Conservation (phyloP, 2,329 filamentous ascomycete genomes). For the Diaporthe vexans region DNA sequence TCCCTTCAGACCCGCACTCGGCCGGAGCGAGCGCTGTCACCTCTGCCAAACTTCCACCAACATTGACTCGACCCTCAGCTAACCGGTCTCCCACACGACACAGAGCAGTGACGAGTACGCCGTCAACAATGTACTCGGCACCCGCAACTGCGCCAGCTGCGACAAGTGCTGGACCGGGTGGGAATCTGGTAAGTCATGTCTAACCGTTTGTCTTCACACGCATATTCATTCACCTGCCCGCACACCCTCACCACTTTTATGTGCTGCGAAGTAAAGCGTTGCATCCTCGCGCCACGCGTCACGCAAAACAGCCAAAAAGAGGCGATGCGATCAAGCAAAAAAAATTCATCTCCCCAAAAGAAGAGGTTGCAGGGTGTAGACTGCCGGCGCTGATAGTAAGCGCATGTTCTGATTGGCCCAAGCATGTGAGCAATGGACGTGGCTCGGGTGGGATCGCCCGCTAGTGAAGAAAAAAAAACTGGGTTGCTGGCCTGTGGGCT, state of each 20-base stretch:
- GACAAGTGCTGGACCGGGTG: slow-evolving; percentile 53
- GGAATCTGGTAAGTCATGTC: slow-evolving; percentile 55
- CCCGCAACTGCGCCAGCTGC: slow-evolving; percentile 56
- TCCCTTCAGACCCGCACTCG: slow-evolving; percentile 23
- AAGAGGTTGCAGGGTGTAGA: slow-evolving; percentile 25
- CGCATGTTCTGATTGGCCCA: slow-evolving; percentile 11
- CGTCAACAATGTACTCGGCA: slow-evolving; percentile 40
- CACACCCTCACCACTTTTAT: not conserved
- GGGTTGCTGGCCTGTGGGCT: slow-evolving; percentile 27
- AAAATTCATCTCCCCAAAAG: not conserved
- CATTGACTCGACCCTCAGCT: not conserved
- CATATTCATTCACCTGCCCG: not conserved
- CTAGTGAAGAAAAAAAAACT: slow-evolving; percentile 33
- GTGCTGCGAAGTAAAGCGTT: not conserved
- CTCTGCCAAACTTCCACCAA: not conserved
- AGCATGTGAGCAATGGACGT: not conserved
- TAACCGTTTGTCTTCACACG: slow-evolving; percentile 4
- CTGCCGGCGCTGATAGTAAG: slow-evolving; percentile 32
- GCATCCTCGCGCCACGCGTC: slow-evolving; percentile 28
- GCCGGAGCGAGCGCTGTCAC: not conserved
- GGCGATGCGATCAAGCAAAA: not conserved
- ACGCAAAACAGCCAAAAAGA: slow-evolving; percentile 1
- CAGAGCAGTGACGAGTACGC: slow-evolving; percentile 46
- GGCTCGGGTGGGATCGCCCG: slow-evolving; percentile 31
- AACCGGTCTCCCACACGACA: slow-evolving; percentile 9